Percentiles rank a stretch among this genome's conserved stretches.
Evolutionary conservation across 163 green algal genomes (phyloP).

Genomic region (Scenedesmus sp.): DNA sequence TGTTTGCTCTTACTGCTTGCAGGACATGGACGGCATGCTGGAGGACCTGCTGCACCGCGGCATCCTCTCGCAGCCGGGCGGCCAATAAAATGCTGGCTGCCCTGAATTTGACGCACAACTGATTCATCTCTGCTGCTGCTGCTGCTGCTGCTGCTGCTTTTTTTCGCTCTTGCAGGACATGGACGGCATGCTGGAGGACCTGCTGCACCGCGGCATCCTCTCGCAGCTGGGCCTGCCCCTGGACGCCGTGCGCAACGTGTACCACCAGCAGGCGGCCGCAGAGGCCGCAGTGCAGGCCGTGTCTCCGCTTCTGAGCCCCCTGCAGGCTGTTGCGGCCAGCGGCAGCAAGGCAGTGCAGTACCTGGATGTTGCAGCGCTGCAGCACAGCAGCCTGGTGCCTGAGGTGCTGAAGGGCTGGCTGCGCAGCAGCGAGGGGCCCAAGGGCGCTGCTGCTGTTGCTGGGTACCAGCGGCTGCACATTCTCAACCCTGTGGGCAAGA

Average conservation of each 20-base stretch:
- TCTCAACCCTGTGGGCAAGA: conserved; percentile 51
- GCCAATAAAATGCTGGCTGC: no score
- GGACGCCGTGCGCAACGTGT: conserved; percentile 61
- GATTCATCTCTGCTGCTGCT: no score
- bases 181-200: conserved; percentile 57
- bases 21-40: conserved; percentile 52
- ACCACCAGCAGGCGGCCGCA: conserved; percentile 8
- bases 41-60: conserved; percentile 55
- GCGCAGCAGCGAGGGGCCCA: background rate
- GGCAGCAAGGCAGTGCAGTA: conserved; percentile 21
- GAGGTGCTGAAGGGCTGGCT: conserved; percentile 45
- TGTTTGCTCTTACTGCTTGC: background rate
- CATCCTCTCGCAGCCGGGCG: conserved; percentile 56
- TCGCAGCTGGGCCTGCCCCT: conserved; percentile 57
- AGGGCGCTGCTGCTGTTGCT: background rate
- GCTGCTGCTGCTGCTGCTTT: no score
- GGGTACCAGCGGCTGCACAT: conserved; percentile 44
- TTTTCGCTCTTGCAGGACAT: conserved; percentile 9
- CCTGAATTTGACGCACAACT: no score
- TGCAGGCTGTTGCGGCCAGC: conserved; percentile 19
- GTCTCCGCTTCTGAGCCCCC: background rate
- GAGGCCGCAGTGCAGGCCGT: conserved; percentile 23
- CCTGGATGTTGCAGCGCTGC: conserved; percentile 1
- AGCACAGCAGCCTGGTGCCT: conserved; percentile 19
- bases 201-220: conserved; percentile 52